These are phyloP conservation scores for Glebionis coronaria DNA, from an alignment of 129 eudicot species.

Conservation along the genomic window DNA sequence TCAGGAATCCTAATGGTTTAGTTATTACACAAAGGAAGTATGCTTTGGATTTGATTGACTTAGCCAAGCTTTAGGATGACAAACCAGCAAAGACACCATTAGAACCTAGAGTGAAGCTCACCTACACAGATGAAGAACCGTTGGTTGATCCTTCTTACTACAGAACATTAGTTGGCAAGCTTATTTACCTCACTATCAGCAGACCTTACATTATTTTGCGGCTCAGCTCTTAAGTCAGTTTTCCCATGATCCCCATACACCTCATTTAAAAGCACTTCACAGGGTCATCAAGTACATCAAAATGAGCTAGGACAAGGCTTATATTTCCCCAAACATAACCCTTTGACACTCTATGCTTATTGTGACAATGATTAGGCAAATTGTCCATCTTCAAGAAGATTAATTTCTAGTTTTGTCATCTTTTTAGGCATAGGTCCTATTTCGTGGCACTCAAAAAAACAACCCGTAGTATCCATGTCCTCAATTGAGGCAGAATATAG, in stretches of 20 bases:
- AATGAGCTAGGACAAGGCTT: background rate
- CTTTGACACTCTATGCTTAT: background rate
- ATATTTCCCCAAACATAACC: background rate
- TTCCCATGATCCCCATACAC: background rate
- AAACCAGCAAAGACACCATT: no score
- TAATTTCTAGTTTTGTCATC: background rate
- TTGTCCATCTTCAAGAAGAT: background rate
- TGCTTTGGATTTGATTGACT: no score
- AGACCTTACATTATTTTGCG: background rate
- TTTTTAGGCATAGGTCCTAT: no score
- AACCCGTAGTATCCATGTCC: no score
- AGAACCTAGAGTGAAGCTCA: no score
- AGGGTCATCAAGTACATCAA: background rate
- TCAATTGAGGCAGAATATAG: no score
- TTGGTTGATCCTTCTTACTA: background rate
- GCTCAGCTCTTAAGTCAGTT: background rate
- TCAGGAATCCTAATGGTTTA: no score
- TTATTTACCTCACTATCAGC: background rate
- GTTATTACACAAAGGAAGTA: no score
- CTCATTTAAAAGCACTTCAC: background rate
- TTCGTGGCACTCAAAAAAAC: no score
- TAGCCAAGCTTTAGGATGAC: no score
- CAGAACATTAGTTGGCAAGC: background rate
- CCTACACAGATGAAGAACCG: no score
- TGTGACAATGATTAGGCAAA: background rate